A percentile compares a stretch with the other conserved stretches of the same genome.
These are phyloP conservation scores for Populus trichocarpa DNA, from an alignment of 441 rosid species.

Conservation along the genomic window DNA sequence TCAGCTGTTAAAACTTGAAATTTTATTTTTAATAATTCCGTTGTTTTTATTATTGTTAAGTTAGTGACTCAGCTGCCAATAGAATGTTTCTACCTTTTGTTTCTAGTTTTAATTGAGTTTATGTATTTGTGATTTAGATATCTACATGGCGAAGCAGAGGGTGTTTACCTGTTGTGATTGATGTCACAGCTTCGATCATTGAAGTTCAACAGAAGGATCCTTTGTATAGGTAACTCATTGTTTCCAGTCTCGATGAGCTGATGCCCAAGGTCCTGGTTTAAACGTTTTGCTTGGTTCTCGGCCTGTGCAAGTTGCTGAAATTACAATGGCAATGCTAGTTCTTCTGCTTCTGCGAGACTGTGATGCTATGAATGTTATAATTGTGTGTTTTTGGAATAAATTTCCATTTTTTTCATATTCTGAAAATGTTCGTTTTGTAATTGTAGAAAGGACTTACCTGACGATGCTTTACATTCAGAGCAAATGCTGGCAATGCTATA, in stretches of 20 bases:
- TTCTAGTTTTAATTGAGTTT: not conserved
- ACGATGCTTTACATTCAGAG: slow-evolving; percentile 58
- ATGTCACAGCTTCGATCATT: slow-evolving; percentile 76
- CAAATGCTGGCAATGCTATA: slow-evolving; percentile 79
- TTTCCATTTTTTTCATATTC: not conserved
- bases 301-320: not conserved
- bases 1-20: too few species aligned
- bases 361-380: not conserved
- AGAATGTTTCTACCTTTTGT: too few species aligned
- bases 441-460: slow-evolving; percentile 42
- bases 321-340: not conserved
- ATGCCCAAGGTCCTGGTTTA: not conserved
- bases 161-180: slow-evolving; percentile 67
- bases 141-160: slow-evolving; percentile 86
- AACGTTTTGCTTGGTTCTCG: not conserved
- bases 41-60: too few species aligned
- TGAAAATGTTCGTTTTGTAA: not conserved
- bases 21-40: too few species aligned
- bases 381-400: not conserved
- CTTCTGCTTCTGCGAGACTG: not conserved
- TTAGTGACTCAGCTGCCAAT: too few species aligned
- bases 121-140: slow-evolving; percentile 36
- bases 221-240: slow-evolving; percentile 42
- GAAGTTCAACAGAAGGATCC: slow-evolving; percentile 82
- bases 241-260: not conserved